Conservation (phyloP, 192 early-diverging fungal genomes). For the Entomortierella beljakovae region DNA sequence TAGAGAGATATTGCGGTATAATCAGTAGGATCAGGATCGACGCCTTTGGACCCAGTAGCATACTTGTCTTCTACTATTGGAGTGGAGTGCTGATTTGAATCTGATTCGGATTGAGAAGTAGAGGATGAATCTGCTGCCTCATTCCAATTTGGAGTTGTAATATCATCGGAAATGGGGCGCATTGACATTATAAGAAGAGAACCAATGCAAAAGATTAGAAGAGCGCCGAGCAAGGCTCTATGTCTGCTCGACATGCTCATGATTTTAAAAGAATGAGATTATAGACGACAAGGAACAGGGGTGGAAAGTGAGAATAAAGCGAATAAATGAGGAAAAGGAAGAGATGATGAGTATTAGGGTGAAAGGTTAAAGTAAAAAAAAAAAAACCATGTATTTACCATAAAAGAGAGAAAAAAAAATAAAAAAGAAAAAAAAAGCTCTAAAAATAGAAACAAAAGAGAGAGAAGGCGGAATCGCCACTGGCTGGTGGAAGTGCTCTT, state of each 20-base stretch:
- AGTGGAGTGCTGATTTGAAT: not conserved
- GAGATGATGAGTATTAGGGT: too few species aligned
- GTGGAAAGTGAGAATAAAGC: too few species aligned
- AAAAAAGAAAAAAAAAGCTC: too few species aligned
- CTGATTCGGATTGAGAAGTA: not conserved
- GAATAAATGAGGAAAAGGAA: not conserved
- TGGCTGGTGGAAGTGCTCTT: too few species aligned
- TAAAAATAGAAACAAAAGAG: too few species aligned
- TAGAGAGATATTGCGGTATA: constrained; percentile 8
- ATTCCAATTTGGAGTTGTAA: not conserved
- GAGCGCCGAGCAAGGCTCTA: constrained; percentile 37
- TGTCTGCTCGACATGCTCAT: constrained; percentile 42
- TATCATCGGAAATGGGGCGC: constrained; percentile 9
- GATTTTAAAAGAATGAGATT: not conserved
- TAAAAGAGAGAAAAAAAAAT: too few species aligned
- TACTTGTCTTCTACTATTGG: constrained; percentile 13
- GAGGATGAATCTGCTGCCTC: not conserved
- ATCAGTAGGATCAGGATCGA: constrained; percentile 16
- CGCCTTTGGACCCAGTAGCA: constrained; percentile 31
- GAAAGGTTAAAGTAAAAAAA: too few species aligned
- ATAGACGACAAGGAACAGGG: not conserved
- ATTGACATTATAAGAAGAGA: constrained; percentile 38
- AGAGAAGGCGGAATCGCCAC: too few species aligned
- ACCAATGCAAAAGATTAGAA: constrained; percentile 46
- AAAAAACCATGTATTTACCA: too few species aligned